These are phyloP conservation scores for Cordyceps fumosorosea DNA, from an alignment of 2,329 filamentous ascomycete genomes.

Conservation along the genomic window DNA sequence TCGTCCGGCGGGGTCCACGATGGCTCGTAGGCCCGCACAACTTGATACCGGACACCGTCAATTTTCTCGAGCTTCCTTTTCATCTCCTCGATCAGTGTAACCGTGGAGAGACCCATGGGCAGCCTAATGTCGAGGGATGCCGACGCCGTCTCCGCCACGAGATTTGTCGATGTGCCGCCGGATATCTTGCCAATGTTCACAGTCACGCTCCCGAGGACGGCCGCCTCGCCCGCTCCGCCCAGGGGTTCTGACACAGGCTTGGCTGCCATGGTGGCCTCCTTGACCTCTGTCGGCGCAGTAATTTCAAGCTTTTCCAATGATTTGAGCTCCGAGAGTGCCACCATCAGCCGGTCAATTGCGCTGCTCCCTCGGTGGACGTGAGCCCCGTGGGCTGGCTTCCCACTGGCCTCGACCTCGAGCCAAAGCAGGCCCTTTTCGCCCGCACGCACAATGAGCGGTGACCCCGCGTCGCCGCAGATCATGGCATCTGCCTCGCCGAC, in stretches of 20 bases:
- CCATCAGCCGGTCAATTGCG: conserved; percentile 13
- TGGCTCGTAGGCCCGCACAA: conserved; percentile 11
- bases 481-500: conserved; percentile 11
- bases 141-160: conserved; percentile 13
- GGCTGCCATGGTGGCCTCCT: conserved; percentile 1
- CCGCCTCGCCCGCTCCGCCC: conserved; percentile 12
- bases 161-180: conserved; percentile 15
- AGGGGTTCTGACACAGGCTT: conserved; percentile 12
- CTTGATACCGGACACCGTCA: not conserved
- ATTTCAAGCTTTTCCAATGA: conserved; percentile 3
- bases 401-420: conserved; percentile 12
- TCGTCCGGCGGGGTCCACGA: conserved; percentile 14
- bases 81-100: conserved; percentile 1
- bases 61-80: not conserved
- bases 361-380: conserved; percentile 14
- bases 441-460: conserved; percentile 10
- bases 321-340: conserved; percentile 8
- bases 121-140: conserved; percentile 14
- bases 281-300: not conserved
- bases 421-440: conserved; percentile 16
- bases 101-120: conserved; percentile 11
- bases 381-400: conserved; percentile 13
- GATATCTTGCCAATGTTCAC: conserved; percentile 16
- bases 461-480: conserved; percentile 15
- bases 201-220: conserved; percentile 8